Conservation (phyloP, 1,284 basidiomycete species). For the Leccinum solheimii region DNA sequence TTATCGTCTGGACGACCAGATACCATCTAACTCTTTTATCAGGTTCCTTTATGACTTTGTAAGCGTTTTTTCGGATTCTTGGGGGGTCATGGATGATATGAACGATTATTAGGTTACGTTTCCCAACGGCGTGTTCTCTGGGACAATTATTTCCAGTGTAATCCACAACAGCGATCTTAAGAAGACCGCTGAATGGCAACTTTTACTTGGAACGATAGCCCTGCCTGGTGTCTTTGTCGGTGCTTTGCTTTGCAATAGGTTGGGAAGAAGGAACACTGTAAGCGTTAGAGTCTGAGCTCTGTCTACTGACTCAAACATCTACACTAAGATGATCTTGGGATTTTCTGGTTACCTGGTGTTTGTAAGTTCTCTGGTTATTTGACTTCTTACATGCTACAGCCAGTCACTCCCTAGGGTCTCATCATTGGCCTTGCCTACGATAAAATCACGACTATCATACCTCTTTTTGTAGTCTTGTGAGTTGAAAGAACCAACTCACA, state of each 20-base stretch:
- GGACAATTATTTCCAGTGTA: constrained; percentile 63
- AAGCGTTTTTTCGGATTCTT: constrained; percentile 17
- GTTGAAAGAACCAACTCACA: constrained; percentile 20
- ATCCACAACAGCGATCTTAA: constrained; percentile 56
- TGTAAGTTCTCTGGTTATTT: constrained; percentile 35
- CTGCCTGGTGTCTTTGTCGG: constrained; percentile 67
- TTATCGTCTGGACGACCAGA: background rate
- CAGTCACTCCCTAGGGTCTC: constrained; percentile 40
- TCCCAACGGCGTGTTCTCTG: constrained; percentile 71
- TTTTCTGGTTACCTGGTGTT: constrained; percentile 75
- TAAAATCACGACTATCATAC: constrained; percentile 63
- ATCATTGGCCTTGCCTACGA: constrained; percentile 70
- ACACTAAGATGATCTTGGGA: constrained; percentile 66
- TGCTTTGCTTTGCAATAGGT: constrained; percentile 59
- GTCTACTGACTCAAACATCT: constrained; percentile 3
- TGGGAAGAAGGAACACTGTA: constrained; percentile 66
- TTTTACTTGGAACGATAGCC: constrained; percentile 66
- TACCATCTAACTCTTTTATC: constrained; percentile 11
- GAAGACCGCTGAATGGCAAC: constrained; percentile 68
- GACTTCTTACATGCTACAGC: background rate
- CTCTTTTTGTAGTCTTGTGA: constrained; percentile 68
- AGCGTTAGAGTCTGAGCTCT: constrained; percentile 16
- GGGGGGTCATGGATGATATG: background rate
- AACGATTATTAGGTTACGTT: constrained; percentile 53
- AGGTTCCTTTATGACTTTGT: constrained; percentile 80